Base-by-base conservation (phyloP, 169 alveolate genomes). In the Theileria luwenshuni region DNA sequence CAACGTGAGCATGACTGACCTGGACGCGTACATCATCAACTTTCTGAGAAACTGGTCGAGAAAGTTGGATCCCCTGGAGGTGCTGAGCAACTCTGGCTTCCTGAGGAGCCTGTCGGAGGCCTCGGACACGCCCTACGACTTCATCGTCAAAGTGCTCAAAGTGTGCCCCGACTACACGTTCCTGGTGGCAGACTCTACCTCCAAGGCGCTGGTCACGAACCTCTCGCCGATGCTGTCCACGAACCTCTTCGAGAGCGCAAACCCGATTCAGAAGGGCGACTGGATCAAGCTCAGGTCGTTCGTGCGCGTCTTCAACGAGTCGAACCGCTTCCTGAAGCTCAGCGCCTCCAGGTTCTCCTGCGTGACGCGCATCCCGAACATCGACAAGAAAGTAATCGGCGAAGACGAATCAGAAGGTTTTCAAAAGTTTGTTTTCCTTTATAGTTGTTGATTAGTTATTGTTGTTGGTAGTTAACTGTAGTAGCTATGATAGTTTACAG, bases 221-320 rank as follows among this genome's bases (percentile, higher is more conserved):
- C 12, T 72, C 13, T 45, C 43, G 41, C 70, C 59, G 23, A 72
- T 79, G 17, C 42, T 79, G 67, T 23, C 71, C 6, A 28, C 77
- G 0, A 81, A 81, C 42, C 51, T 74, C 23, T 32, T 81, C 47
- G 61, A 73, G 13, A 70, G 84, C 38, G 6, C 33, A 19, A 81
- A 81, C 42, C 74, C 76, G 30, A 19, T 81, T 13, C 41, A 60
- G 32, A 75, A 64, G 13, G 89, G 89, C 3, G 84, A 81, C 2
- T 81, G 89, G 89, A 17, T 81, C 8, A 81, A 81, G 67, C 60
- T 81, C 2, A 13, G 85, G 27, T 73, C 60, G 15, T 64, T 81
- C 19, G 61, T 35, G 19, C 49, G 80, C 8, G 28, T 48, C 17
- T 32, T n/a, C 0, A 21, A 41, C 42, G 62, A 28, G 19, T 60